Percentiles rank a stretch among this genome's conserved stretches.
phyloP scores from a whole-genome alignment of 176 grass and related monocot species.

The Ananas comosus region DNA sequence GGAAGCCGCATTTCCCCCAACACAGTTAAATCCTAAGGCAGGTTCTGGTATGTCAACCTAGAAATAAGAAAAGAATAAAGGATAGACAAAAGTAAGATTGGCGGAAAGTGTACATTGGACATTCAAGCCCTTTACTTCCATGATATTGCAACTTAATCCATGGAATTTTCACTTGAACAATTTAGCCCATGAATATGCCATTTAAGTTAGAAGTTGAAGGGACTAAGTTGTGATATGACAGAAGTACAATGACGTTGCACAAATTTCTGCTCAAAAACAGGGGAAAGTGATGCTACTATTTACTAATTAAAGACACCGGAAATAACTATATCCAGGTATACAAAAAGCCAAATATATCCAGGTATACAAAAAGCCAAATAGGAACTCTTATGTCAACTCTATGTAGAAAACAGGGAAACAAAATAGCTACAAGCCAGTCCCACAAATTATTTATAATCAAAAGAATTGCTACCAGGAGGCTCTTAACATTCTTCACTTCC shows the following conservation, averaged over 20 bases:
- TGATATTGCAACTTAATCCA: too few relatives aligned
- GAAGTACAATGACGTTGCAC: too few relatives aligned
- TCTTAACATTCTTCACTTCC: conserved; percentile 68
- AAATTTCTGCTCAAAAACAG: too few relatives aligned
- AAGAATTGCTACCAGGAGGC: conserved; percentile 50
- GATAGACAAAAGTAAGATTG: too few relatives aligned
- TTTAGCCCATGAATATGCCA: too few relatives aligned
- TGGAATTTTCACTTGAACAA: too few relatives aligned
- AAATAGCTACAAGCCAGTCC: background rate
- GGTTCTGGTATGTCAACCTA: conserved; percentile 78
- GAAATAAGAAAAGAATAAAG: conserved; percentile 8
- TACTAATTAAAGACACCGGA: conserved; percentile 14
- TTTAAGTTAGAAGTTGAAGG: too few relatives aligned
- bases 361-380: background rate
- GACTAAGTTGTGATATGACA: too few relatives aligned
- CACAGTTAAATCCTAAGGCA: conserved; percentile 85
- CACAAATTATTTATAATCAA: background rate
- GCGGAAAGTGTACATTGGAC: background rate
- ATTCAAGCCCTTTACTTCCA: too few relatives aligned
- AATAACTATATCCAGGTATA: background rate
- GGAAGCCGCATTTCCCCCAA: conserved; percentile 77
- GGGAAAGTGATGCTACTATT: too few relatives aligned
- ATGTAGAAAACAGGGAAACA: background rate
- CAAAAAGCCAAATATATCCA: background rate
- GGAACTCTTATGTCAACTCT: background rate